phyloP scores from a whole-genome alignment of 2,329 filamentous ascomycete species.

The Tolypocladium amazonense region DNA sequence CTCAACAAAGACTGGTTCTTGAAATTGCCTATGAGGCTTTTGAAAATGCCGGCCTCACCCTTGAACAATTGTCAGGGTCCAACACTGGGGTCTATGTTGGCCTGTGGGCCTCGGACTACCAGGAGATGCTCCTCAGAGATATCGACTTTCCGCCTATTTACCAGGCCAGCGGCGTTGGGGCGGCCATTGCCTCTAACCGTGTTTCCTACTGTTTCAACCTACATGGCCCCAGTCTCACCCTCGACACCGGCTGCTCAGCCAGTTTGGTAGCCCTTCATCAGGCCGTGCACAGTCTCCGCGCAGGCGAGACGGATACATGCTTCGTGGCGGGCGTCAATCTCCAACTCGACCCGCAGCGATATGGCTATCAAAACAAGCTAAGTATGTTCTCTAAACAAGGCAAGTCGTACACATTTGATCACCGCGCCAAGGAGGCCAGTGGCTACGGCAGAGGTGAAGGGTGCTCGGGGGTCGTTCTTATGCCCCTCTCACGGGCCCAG shows the following conservation, averaged over 20 bases:
- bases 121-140: slow-evolving; percentile 11
- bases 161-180: slow-evolving; percentile 30
- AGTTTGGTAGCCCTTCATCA: slow-evolving; percentile 35
- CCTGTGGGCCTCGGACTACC: slow-evolving; percentile 13
- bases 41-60: slow-evolving; percentile 20
- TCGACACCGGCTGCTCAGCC: slow-evolving; percentile 41
- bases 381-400: slow-evolving; percentile 14
- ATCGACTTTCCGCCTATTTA: slow-evolving; percentile 35
- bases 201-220: slow-evolving; percentile 38
- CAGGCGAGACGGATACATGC: slow-evolving; percentile 21
- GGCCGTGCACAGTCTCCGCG: slow-evolving; percentile 22
- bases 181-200: slow-evolving; percentile 33
- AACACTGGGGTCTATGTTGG: slow-evolving; percentile 19
- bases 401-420: slow-evolving; percentile 26
- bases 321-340: slow-evolving; percentile 19
- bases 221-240: slow-evolving; percentile 32
- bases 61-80: slow-evolving; percentile 14
- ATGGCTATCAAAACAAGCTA: slow-evolving; percentile 12
- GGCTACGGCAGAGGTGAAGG: slow-evolving; percentile 41
- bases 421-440: slow-evolving; percentile 20
- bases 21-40: slow-evolving; percentile 16
- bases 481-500: slow-evolving; percentile 28
- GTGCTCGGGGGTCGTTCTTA: slow-evolving; percentile 28
- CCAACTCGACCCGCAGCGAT: slow-evolving; percentile 12
- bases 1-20: slow-evolving; percentile 15